Evolutionary conservation across 768 basidiomycete genomes (phyloP), one percentile per base, ranked within the genome.

Genomic region (Mycena alexandri): DNA sequence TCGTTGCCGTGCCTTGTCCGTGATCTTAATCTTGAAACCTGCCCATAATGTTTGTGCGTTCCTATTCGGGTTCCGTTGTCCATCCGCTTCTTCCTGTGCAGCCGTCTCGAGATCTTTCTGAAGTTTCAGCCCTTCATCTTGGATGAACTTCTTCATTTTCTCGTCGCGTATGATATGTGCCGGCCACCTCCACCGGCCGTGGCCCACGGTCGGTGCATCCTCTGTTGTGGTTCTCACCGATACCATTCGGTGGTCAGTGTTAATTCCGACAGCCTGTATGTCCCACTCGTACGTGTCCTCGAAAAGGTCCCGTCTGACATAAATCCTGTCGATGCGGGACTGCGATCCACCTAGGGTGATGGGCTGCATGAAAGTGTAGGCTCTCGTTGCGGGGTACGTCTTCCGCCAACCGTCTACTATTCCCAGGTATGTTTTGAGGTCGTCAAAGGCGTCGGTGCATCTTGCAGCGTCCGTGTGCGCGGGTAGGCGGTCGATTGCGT

Each of bases 261-360:
- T n/a, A n/a, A n/a, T n/a, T n/a, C n/a, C n/a, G n/a, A n/a, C n/a
- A n/a, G n/a, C n/a, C n/a, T n/a, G n/a, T n/a, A n/a, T n/a, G n/a
- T n/a, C n/a, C n/a, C n/a, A n/a, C n/a, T n/a, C n/a, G n/a, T n/a
- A n/a, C n/a, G n/a, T n/a, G n/a, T n/a, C n/a, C n/a, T 68, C 11
- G 10, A 67, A 47, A 0, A 76, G 13, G 6, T 53, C 22, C 1
- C 67, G 34, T 11, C 65, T 73, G 0, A 75, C 25, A 46, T 82
- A 82, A 41, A 84, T 80, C n/a, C 79, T 54, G 68, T 84, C 79
- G 11, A 83, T 75, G 7, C 79, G 59, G 0, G 81, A 80, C 25
- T 77, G 72, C n/a, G 65, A 58, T 3, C 57, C 57, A 42, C n/a
- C 46, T 17, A 44, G 16, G 8, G 2, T 2, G 25, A 5, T 29